Base-by-base conservation (phyloP, 148 eudicot genomes). In the Chenopodium suecicum region DNA sequence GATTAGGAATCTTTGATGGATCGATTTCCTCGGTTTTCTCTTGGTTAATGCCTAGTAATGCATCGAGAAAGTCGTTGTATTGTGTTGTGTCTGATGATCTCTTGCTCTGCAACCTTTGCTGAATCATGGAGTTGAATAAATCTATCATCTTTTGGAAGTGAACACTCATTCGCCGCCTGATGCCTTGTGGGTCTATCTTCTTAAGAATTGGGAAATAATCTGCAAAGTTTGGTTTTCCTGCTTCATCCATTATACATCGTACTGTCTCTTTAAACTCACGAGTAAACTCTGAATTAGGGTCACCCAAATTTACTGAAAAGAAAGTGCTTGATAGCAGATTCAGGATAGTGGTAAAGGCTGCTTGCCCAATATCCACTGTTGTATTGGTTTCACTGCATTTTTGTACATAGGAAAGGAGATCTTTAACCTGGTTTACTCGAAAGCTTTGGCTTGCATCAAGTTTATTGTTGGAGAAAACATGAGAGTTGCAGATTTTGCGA, bases 251-350 rank as follows among this genome's bases (percentile, higher is more conserved):
- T n/a, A 79, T 68, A 80, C 82, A 52, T 78, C 82, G 77, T 47
- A 86, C 77, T 1, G 52, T 23, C 58, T 73, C 67, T 82, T 82
- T 82, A 17, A 86, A 69, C 20, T 70, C 79, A 22, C 44, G 22
- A 22, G 83, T 65, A 22, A 19, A 16, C 22, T 77, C 74, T 0
- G 84, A 73, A 56, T 32, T 81, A 0, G 78, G 82, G 4, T 83
- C 86, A 7, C 72, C 69, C 58, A 83, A 27, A 79, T 88, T 85
- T 32, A 75, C 70, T 25, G 88, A 88, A 75, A 88, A 85, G 78
- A 86, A 79, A 12, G 90, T 86, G 44, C 58, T 84, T 9, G 90
- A 76, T 52, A 86, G 48, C 20, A 88, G 63, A 88, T 88, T 86
- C 19, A 88, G 52, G 13, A 62, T 78, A 14, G 88, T 79, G 4